phyloP scores from a whole-genome alignment of 768 basidiomycete genomes.

The Exidia glandulosa region DNA sequence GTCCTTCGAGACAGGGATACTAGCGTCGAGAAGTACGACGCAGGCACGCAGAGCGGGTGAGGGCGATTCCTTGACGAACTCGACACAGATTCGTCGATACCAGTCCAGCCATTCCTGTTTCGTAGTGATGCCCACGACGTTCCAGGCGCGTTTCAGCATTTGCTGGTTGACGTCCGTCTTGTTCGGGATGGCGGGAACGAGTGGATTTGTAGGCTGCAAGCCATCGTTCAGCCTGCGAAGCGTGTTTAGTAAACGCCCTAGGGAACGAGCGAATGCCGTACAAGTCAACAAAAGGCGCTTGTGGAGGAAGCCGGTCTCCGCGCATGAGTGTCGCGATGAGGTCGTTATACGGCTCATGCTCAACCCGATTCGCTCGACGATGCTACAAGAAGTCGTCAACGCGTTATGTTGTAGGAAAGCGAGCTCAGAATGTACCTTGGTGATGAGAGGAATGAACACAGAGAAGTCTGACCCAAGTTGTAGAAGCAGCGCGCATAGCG shows the following conservation, averaged over 20 bases:
- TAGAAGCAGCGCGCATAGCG: conserved; percentile 80
- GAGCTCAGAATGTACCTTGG: conserved; percentile 50
- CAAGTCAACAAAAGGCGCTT: no score
- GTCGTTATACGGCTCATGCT: conserved; percentile 76
- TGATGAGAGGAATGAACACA: conserved; percentile 93
- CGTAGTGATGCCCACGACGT: conserved; percentile 26
- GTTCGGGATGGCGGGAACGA: conserved; percentile 69
- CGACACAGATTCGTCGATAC: conserved; percentile 31
- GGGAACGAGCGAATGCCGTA: no score
- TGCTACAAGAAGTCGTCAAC: conserved; percentile 35
- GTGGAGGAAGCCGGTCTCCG: conserved; percentile 70
- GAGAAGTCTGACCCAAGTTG: conserved; percentile 96
- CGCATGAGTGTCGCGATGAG: conserved; percentile 82
- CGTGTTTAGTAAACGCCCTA: no score
- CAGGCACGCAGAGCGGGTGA: conserved; percentile 36
- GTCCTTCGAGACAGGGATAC: conserved; percentile 32
- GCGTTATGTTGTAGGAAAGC: neutral
- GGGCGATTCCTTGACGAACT: conserved; percentile 37
- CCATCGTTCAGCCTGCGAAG: conserved; percentile 57
- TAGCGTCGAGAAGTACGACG: conserved; percentile 27
- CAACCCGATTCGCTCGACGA: conserved; percentile 64
- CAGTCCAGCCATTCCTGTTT: conserved; percentile 35
- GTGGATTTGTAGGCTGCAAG: no score
- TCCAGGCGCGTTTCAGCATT: conserved; percentile 35
- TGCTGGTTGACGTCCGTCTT: conserved; percentile 71